Conservation (phyloP, 495 filamentous ascomycete species). For the Copromyces sp. region DNA sequence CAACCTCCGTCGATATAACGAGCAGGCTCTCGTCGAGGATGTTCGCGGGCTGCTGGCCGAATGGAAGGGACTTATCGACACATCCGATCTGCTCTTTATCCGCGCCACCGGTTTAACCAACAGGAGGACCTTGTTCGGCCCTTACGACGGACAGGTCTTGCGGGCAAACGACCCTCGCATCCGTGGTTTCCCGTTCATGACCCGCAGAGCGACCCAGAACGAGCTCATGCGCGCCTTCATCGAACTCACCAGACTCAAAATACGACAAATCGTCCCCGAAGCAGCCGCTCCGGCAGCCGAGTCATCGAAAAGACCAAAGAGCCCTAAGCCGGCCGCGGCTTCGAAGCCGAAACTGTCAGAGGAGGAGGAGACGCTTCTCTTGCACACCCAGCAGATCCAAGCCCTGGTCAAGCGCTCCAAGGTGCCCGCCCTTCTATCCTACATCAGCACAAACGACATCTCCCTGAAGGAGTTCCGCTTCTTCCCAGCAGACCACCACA, state of each 20-base stretch:
- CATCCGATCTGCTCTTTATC: conserved; percentile 73
- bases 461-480: conserved; percentile 65
- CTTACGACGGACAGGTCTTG: conserved; percentile 80
- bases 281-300: conserved; percentile 40
- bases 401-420: conserved; percentile 85
- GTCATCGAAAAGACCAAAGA: conserved; percentile 18
- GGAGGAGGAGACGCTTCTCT: conserved; percentile 66
- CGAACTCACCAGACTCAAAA: conserved; percentile 82
- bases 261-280: conserved; percentile 53
- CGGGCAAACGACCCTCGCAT: conserved; percentile 73
- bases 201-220: conserved; percentile 83
- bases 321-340: background rate
- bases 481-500: conserved; percentile 64
- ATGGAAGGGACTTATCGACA: conserved; percentile 78
- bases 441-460: conserved; percentile 67
- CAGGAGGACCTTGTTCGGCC: conserved; percentile 73
- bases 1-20: conserved; percentile 83
- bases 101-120: conserved; percentile 83
- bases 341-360: conserved; percentile 51
- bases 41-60: conserved; percentile 66
- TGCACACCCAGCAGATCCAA: conserved; percentile 81
- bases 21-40: conserved; percentile 74
- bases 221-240: conserved; percentile 91
- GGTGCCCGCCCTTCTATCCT: conserved; percentile 74
- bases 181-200: conserved; percentile 87